Conservation (phyloP, 306 rosid genomes). For the Senna tora region DNA sequence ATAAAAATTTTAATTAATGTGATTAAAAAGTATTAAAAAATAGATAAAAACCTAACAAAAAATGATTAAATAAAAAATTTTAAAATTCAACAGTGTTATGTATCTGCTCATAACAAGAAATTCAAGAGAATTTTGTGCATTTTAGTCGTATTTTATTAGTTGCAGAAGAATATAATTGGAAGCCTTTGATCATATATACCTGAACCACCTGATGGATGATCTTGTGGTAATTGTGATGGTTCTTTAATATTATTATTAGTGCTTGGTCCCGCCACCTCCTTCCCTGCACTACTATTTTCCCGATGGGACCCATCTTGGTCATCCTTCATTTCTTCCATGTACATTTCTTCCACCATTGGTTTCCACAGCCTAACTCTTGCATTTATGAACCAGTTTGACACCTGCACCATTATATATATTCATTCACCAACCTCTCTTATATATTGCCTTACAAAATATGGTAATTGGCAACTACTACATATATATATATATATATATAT, state of each 20-base stretch:
- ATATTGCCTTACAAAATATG: too few relatives aligned
- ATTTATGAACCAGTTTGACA: constrained; percentile 88
- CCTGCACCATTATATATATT: constrained; percentile 43
- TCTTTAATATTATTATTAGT: constrained; percentile 17
- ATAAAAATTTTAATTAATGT: too few relatives aligned
- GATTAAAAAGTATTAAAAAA: too few relatives aligned
- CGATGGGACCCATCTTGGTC: constrained; percentile 47
- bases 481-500: too few relatives aligned
- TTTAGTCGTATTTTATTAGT: too few relatives aligned
- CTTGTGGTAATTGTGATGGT: constrained; percentile 31
- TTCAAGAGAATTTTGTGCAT: too few relatives aligned
- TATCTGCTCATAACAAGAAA: too few relatives aligned
- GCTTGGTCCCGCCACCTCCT: constrained; percentile 36
- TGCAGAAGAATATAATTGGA: too few relatives aligned
- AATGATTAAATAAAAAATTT: too few relatives aligned
- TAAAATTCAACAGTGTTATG: too few relatives aligned
- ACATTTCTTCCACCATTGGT: constrained; percentile 95
- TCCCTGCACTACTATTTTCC: constrained; percentile 1
- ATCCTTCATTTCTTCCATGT: constrained; percentile 69
- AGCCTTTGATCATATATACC: constrained; percentile 1
- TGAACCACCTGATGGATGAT: constrained; percentile 1
- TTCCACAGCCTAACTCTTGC: constrained; percentile 94
- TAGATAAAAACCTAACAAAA: too few relatives aligned
- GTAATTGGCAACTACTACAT: background rate
- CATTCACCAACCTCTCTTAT: background rate